Evolutionary conservation across 2,329 filamentous ascomycete species (phyloP), one percentile per base, ranked within the genome.

Genomic region (Aspergillus felis): DNA sequence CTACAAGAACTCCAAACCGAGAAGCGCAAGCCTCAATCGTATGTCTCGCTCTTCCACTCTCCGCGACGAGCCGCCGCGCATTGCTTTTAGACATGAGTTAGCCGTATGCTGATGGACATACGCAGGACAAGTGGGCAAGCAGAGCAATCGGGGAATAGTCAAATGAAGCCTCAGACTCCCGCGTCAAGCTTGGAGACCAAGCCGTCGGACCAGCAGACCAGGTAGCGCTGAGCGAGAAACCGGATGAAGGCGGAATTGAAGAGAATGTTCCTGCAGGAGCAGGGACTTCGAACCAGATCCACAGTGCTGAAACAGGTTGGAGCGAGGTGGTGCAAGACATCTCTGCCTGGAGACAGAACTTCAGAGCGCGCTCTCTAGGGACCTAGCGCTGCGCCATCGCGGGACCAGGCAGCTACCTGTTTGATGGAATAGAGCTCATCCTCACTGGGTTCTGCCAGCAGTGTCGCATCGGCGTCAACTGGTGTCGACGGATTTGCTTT

Each of bases 1-100:
- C 70, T 76, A 48, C 66, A 70, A 47, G 67, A 76, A 50, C 64
- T 75, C 35, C 68, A 75, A 25, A 53, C 58, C 44, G 71, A 75
- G 35, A 71, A 71, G 51, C 51, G 51, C 2, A 66, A 57, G 1
- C 25, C 49, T 1, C 57, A 53, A 14, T 54, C 58, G 60, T 63
- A 65, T 24, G 58, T 50, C 12, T 12, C 22, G 35, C 25, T 46
- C 12, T 35, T n/a, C 3, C 47, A 29, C 25, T 12, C 41, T 53
- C 24, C 20, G 12, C 46, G 55, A 38, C 32, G 32, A 38, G 32
- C 6, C 32, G 1, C 32, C 2, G 14, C 32, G 32, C 14, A 38
- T 38, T 24, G n/a, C 17, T 17, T 25, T 5, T 10, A 22, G 22
- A 41, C 20, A 22, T 14, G 29, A 14, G 6, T 35, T 38, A 38